Evolutionary conservation across 345 rosid species (phyloP).

Genomic region (Aquilaria yunnanensis): DNA sequence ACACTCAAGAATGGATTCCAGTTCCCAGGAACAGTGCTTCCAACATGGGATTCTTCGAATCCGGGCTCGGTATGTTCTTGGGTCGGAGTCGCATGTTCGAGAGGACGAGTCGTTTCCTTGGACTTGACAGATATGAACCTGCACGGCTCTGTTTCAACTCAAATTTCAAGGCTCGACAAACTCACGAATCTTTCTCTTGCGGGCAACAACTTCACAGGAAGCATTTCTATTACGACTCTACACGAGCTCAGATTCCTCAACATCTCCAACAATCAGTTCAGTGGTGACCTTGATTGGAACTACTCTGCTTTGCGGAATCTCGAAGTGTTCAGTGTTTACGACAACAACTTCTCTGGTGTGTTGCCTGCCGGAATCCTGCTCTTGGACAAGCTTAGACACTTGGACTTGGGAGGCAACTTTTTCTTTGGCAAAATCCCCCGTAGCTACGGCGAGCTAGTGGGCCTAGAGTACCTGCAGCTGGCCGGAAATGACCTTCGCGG

Average conservation of each 20-base stretch:
- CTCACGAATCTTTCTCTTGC: conserved; percentile 51
- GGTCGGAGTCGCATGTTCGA: conserved; percentile 42
- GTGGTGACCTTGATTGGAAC: conserved; percentile 43
- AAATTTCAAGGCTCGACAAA: conserved; percentile 32
- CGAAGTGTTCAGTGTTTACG: conserved; percentile 41
- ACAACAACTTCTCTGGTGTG: conserved; percentile 49
- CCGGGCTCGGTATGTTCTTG: conserved; percentile 60
- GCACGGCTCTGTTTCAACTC: conserved; percentile 41
- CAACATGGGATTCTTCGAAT: conserved; percentile 41
- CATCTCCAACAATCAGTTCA: conserved; percentile 50
- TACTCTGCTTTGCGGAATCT: conserved; percentile 30
- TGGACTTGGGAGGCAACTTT: conserved; percentile 69
- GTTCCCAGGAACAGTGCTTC: conserved; percentile 38
- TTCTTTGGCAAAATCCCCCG: conserved; percentile 46
- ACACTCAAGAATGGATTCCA: conserved; percentile 44
- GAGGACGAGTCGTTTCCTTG: conserved; percentile 40
- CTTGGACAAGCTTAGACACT: conserved; percentile 31
- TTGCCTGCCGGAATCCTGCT: conserved; percentile 37
- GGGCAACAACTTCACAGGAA: conserved; percentile 45
- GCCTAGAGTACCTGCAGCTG: conserved; percentile 42
- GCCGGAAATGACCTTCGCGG: conserved; percentile 56
- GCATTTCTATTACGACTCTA: conserved; percentile 33
- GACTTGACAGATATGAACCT: conserved; percentile 52
- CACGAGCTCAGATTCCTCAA: conserved; percentile 38
- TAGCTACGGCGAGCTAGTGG: conserved; percentile 30